These are phyloP conservation scores for Lactifluus rugatus DNA, from an alignment of 768 basidiomycete species.

Conservation along the genomic window DNA sequence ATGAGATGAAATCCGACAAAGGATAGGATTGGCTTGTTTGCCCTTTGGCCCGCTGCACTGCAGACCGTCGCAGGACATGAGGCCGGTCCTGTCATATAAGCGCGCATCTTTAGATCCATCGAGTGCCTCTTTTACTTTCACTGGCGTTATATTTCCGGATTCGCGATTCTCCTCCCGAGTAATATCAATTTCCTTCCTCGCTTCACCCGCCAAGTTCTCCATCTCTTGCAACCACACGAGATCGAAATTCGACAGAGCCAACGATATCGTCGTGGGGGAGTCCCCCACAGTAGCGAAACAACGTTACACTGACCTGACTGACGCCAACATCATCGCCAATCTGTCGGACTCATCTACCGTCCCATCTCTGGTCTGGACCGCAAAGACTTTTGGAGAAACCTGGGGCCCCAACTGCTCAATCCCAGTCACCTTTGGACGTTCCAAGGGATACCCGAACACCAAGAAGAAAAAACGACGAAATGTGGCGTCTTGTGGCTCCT, in stretches of 20 bases:
- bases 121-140: not conserved
- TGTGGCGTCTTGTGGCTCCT: slow-evolving; percentile 9
- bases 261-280: not conserved
- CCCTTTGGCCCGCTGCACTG: slow-evolving; percentile 20
- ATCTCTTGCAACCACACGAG: no score
- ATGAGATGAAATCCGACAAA: slow-evolving; percentile 19
- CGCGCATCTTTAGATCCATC: slow-evolving; percentile 10
- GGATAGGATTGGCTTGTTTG: slow-evolving; percentile 19
- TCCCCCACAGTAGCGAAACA: no score
- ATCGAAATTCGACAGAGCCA: no score
- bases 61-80: slow-evolving; percentile 19
- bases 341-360: slow-evolving; percentile 10
- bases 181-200: not conserved
- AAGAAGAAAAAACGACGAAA: not conserved
- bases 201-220: not conserved
- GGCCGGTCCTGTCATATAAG: slow-evolving; percentile 13
- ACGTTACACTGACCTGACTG: not conserved
- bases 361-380: not conserved
- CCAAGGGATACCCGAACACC: not conserved
- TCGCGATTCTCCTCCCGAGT: not conserved
- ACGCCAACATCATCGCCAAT: slow-evolving; percentile 8
- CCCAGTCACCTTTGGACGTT: not conserved
- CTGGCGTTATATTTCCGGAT: not conserved
- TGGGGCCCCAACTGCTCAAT: not conserved
- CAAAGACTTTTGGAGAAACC: not conserved